Conservation (phyloP, 2,329 filamentous ascomycete species). For the Claviceps maximensis region DNA sequence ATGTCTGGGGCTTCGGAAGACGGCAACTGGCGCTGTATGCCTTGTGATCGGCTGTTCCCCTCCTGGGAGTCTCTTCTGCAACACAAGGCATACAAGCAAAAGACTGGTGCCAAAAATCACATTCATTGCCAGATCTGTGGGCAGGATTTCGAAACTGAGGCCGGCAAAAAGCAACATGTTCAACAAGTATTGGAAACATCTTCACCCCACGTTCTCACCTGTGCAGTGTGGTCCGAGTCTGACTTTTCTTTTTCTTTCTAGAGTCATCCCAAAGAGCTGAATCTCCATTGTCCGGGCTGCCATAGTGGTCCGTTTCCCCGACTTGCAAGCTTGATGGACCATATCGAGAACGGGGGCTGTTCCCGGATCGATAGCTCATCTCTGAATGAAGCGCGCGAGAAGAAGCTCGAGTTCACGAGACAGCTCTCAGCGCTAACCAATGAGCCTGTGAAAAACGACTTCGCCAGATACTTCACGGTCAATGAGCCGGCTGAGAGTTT, state of each 20-base stretch:
- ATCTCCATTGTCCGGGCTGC: constrained; percentile 36
- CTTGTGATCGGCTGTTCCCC: constrained; percentile 17
- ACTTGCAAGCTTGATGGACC: constrained; percentile 26
- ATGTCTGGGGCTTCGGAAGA: constrained; percentile 3
- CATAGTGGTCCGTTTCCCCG: constrained; percentile 20
- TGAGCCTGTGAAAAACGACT: constrained; percentile 17
- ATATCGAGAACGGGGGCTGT: constrained; percentile 33
- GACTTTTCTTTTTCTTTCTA: neutral
- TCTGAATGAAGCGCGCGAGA: constrained; percentile 21
- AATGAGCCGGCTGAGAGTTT: neutral
- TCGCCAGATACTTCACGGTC: constrained; percentile 12
- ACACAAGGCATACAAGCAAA: constrained; percentile 19
- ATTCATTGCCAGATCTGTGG: constrained; percentile 27
- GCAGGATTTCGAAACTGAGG: constrained; percentile 20
- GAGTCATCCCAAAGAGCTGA: constrained; percentile 19
- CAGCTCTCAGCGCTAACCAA: constrained; percentile 15
- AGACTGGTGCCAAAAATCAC: constrained; percentile 13
- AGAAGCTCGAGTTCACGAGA: constrained; percentile 23
- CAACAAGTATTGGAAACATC: constrained; percentile 20
- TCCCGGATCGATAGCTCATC: constrained; percentile 17
- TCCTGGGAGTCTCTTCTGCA: constrained; percentile 13
- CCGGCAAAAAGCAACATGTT: constrained; percentile 21
- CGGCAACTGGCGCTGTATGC: constrained; percentile 14
- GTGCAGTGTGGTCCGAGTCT: neutral
- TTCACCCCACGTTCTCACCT: neutral